Conservation (phyloP, 306 rosid species). For the Betula pendula region DNA sequence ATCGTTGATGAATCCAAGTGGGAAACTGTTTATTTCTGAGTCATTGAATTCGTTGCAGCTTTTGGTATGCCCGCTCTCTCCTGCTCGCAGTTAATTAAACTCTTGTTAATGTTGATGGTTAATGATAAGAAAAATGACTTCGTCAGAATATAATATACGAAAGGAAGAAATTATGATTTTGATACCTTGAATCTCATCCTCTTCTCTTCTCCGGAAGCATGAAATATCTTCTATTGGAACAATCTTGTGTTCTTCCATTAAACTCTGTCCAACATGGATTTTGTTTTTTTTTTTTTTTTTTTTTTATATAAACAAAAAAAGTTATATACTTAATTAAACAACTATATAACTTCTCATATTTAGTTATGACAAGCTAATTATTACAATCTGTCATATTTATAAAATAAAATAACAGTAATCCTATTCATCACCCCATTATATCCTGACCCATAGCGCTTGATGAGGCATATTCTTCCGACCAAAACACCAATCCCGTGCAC, state of each 20-base stretch:
- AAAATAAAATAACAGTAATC: too few species aligned
- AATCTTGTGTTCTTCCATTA: conserved; percentile 66
- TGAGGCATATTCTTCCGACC: too few species aligned
- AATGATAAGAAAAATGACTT: not conserved
- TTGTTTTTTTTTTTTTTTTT: too few species aligned
- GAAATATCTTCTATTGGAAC: conserved; percentile 65
- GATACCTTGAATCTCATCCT: conserved; percentile 58
- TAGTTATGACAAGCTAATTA: too few species aligned
- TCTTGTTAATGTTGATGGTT: conserved; percentile 12
- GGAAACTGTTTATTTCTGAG: conserved; percentile 47
- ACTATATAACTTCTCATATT: too few species aligned
- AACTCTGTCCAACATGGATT: conserved; percentile 46
- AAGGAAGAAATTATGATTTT: not conserved
- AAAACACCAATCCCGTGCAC: too few species aligned
- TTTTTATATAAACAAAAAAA: too few species aligned
- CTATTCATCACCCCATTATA: too few species aligned
- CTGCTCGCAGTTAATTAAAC: conserved; percentile 21
- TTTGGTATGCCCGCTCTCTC: conserved; percentile 35
- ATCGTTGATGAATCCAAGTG: conserved; percentile 64
- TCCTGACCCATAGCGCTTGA: too few species aligned
- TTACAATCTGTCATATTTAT: too few species aligned
- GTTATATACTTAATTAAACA: too few species aligned
- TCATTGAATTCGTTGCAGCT: conserved; percentile 47
- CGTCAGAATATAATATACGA: not conserved
- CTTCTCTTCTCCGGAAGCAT: conserved; percentile 49